Evolutionary conservation across 345 rosid genomes (phyloP), one percentile per base, ranked within the genome.

Genomic region (Bruguiera gymnorhiza): DNA sequence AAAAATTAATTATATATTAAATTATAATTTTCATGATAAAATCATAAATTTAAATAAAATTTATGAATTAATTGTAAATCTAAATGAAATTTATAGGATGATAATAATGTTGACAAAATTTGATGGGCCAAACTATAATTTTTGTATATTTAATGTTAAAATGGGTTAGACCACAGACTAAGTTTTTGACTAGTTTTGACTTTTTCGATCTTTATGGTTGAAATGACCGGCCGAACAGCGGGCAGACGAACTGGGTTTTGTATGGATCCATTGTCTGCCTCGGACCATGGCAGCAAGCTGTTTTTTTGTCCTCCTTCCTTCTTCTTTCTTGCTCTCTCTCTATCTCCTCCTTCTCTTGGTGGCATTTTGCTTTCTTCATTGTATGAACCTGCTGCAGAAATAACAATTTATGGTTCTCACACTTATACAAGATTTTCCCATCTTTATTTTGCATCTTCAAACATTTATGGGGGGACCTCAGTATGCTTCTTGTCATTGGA

Each of bases 201-300:
- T 7, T 34, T 34, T 34, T 34, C 8, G 37, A 8, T 7, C 8
- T 34, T 7, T 34, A 34, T 34, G 37, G 7, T 7, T 34, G 37
- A 34, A 34, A 1, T 34, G 9, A 34, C 37, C 37, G 10, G 37
- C 37, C 37, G 1, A 34, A 34, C 37, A 34, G 36, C 50, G 55
- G 53, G 36, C 59, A 43, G 24, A 36, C 43, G 64, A 6, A 67
- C 80, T 66, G 69, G 30, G 26, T 69, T 56, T 69, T 65, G 78
- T 48, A 69, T 68, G 74, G 27, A 72, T 69, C 59, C 72, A 61
- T 66, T 39, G 13, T 39, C 46, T 69, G 78, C 64, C 78, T 67
- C 63, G 26, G 69, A 61, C 70, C 43, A 29, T 57, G 71, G 74
- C 81, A 62, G 64, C 67, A 63, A 69, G 56, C 72, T 59, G 67